Base-by-base conservation (phyloP, 805 yeast species). In the Starmerella davenportii region DNA sequence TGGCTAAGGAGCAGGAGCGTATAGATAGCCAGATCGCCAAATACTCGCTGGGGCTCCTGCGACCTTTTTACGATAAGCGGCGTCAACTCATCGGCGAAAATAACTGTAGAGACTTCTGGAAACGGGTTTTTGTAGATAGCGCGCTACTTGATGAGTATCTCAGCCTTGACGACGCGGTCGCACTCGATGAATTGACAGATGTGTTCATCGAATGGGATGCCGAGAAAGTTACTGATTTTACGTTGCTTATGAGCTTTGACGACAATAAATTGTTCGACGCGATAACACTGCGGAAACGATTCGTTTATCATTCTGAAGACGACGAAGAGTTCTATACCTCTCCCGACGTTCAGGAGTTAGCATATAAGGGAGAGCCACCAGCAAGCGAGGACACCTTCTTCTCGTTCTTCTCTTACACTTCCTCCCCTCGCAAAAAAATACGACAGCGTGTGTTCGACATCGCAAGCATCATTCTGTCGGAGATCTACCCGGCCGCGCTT, bases 321-420 rank as follows among this genome's bases (percentile, higher is more conserved):
- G 41, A 37, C 16, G 21, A 7, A 4, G 46, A 41, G 13, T 44
- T 11, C 30, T 41, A 43, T 35, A 30, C 21, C 4, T 39, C 48
- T 9, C 74, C 87, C 5, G 63, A 65, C 34, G 60, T 70, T 1
- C 79, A 64, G 2, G 62, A 57, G 1, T 57, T 84, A 15, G 50
- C 63, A 38, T 82, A 94, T 94, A 48, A 57, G 34, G 66, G 76
- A 33, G 63, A 64, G 36, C 58, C 61, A 31, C 30, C 27, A 3
- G 60, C 63, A 30, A 62, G 64, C 21, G 59, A 72, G 33, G 75
- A 76, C 51, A 74, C 87, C 13, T 77, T 87, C 51, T 85, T 87
- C 57, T 76, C 82, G 4, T 85, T 85, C 76, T 85, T 84, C 53
- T 62, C 64, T 35, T 84, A 92, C 85, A 77, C 90, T 1, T 93